Evolutionary conservation across 2,329 filamentous ascomycete genomes (phyloP).

Genomic region (Rhynchosporium graminicola): DNA sequence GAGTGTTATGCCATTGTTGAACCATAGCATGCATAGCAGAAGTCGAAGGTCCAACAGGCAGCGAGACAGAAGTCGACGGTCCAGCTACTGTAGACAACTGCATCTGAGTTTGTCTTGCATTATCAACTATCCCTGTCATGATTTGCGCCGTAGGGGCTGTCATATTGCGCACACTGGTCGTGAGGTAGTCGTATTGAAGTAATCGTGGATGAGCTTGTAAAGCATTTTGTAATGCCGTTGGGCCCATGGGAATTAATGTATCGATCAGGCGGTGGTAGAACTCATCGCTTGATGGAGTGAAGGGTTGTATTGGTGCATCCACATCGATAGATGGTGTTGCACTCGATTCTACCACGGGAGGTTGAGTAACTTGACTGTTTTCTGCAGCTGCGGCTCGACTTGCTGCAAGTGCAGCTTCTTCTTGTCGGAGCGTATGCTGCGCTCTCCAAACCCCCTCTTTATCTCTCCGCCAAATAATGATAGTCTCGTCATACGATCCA

Average conservation of each 20-base stretch:
- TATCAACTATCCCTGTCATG: slow-evolving; percentile 26
- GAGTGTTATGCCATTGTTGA: not conserved
- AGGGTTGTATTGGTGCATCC: slow-evolving; percentile 27
- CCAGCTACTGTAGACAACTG: not conserved
- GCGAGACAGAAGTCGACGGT: not conserved
- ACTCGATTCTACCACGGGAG: slow-evolving; percentile 1
- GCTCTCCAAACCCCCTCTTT: slow-evolving; percentile 82
- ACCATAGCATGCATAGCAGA: slow-evolving; percentile 4
- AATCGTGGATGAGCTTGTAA: slow-evolving; percentile 34
- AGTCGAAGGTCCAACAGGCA: not conserved
- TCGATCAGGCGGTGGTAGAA: slow-evolving; percentile 56
- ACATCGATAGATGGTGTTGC: slow-evolving; percentile 8
- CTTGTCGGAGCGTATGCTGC: slow-evolving; percentile 73
- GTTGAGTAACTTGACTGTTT: slow-evolving; percentile 5
- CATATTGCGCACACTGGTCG: slow-evolving; percentile 24
- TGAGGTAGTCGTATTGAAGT: slow-evolving; percentile 26
- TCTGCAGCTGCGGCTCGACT: slow-evolving; percentile 19
- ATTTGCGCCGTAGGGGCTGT: slow-evolving; percentile 22
- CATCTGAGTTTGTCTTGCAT: slow-evolving; percentile 22
- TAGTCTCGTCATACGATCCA: slow-evolving; percentile 92
- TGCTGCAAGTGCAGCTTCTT: slow-evolving; percentile 63
- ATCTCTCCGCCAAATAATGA: slow-evolving; percentile 92
- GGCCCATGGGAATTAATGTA: slow-evolving; percentile 52
- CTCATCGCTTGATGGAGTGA: slow-evolving; percentile 40
- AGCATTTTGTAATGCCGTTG: slow-evolving; percentile 42